These are phyloP conservation scores for Pleurotus tuoliensis DNA, from an alignment of 768 basidiomycete genomes.

Conservation along the genomic window DNA sequence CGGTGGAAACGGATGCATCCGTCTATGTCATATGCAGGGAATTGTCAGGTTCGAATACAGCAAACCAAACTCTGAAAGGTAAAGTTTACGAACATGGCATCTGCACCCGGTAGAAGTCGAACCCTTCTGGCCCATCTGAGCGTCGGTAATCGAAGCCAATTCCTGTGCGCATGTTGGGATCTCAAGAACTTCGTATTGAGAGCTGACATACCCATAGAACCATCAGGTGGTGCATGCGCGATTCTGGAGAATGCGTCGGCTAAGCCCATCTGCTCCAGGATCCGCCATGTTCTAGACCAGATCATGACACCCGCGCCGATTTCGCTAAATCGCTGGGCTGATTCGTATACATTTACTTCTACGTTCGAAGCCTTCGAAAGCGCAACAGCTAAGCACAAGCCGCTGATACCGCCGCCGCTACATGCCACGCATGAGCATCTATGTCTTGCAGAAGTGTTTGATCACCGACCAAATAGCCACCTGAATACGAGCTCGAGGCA, in stretches of 20 bases:
- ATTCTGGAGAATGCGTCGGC: slow-evolving; percentile 26
- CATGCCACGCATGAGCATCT: background rate
- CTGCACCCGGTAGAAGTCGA: slow-evolving; percentile 33
- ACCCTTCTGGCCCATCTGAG: slow-evolving; percentile 39
- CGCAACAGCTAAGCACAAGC: slow-evolving; percentile 34
- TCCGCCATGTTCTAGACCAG: slow-evolving; percentile 42
- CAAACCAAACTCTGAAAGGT: background rate
- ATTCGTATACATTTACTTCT: slow-evolving; percentile 44
- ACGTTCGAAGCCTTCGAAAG: slow-evolving; percentile 34
- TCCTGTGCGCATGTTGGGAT: slow-evolving; percentile 18
- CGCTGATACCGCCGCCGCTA: slow-evolving; percentile 38
- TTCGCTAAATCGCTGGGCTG: slow-evolving; percentile 41
- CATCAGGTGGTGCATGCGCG: slow-evolving; percentile 30
- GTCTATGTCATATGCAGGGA: slow-evolving; percentile 16
- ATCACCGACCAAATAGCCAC: slow-evolving; percentile 31
- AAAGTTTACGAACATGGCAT: slow-evolving; percentile 32
- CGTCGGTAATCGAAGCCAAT: slow-evolving; percentile 43
- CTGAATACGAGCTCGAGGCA: slow-evolving; percentile 10
- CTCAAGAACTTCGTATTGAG: background rate
- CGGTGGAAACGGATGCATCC: slow-evolving; percentile 45
- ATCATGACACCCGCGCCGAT: slow-evolving; percentile 47
- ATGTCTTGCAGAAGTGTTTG: no score
- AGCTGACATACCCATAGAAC: slow-evolving; percentile 20
- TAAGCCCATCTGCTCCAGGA: slow-evolving; percentile 41
- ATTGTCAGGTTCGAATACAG: background rate